phyloP scores from a whole-genome alignment of 78 protist genomes.

The Chrysochromulina parva region DNA sequence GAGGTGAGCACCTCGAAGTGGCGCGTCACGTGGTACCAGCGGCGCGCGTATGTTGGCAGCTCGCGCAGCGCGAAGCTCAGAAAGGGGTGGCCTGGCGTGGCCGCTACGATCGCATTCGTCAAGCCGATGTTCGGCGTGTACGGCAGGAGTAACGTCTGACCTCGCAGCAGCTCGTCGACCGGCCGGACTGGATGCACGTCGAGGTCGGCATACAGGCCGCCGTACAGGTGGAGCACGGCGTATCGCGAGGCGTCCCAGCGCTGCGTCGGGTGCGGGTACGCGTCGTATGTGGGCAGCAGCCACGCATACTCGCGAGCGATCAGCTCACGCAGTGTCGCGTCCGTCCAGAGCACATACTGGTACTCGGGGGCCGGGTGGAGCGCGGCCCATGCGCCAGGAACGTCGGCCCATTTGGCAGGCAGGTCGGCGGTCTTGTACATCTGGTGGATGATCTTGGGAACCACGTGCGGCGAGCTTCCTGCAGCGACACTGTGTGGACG shows the following conservation, averaged over 20 bases:
- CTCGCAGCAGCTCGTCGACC: not conserved
- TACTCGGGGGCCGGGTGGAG: not conserved
- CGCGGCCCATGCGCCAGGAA: not conserved
- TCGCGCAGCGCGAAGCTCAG: too few relatives aligned
- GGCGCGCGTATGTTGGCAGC: too few relatives aligned
- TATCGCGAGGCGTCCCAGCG: not conserved
- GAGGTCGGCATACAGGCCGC: conserved; percentile 7
- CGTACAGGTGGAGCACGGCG: not conserved
- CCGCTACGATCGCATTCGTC: conserved; percentile 1
- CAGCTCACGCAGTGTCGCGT: not conserved
- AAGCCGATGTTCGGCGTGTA: conserved; percentile 3
- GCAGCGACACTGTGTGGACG: too few relatives aligned
- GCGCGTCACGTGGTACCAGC: not conserved
- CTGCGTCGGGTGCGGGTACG: not conserved
- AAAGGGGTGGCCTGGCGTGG: too few relatives aligned
- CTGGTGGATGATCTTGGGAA: not conserved
- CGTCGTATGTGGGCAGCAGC: not conserved
- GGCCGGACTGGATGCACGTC: not conserved
- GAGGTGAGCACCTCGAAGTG: not conserved
- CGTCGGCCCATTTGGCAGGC: not conserved
- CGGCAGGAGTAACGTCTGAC: not conserved
- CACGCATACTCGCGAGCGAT: not conserved
- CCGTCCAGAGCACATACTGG: not conserved
- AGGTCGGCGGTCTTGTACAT: not conserved
- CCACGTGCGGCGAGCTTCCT: too few relatives aligned